Base-by-base conservation (phyloP, 768 basidiomycete genomes). In the Russula abietina region DNA sequence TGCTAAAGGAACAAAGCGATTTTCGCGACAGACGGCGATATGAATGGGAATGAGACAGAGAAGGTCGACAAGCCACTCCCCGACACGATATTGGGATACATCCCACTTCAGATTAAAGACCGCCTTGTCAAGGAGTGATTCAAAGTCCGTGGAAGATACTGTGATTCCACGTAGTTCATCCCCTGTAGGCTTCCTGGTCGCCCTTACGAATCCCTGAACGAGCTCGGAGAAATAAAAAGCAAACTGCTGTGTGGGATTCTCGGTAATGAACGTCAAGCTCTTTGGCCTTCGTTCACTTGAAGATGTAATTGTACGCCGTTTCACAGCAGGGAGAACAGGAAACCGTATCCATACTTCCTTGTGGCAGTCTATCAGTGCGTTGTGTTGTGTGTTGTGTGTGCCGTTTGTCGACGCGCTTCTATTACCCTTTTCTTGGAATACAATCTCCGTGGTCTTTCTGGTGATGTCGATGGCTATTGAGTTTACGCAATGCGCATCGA, bases 21-120 rank as follows among this genome's bases (percentile, higher is more conserved):
- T 57, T 10, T 62, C 61, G 7, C 61, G 61, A 4, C 82, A 80
- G 22, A 87, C 68, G 0, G 84, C 86, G 38, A 86, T 76, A 32
- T 87, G 85, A 26, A 86, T 85, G 0, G 85, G 85, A 51, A 86
- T 85, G 24, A 87, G 72, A 61, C 85, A 87, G 1, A 86, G 63
- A 8, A 86, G 70, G 12, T 84, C 81, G 1, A 81, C 83, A 0
- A 86, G 69, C 86, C 86, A 86, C 69, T 87, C 83, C 24, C 85
- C 85, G 0, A 75, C 74, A 11, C 74, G 73, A 61, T 79, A 80
- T 9, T 65, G 65, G 1, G 82, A 81, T 4, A 74, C 53, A 7
- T 70, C 61, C 39, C 55, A 28, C 60, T 66, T 26, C 71, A 43
- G 1, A 1, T 30, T 33, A 0, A 28, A n/a, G 19, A 46, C 28